Base-by-base conservation (phyloP, 805 yeast species). In the Brettanomyces naardenensis region DNA sequence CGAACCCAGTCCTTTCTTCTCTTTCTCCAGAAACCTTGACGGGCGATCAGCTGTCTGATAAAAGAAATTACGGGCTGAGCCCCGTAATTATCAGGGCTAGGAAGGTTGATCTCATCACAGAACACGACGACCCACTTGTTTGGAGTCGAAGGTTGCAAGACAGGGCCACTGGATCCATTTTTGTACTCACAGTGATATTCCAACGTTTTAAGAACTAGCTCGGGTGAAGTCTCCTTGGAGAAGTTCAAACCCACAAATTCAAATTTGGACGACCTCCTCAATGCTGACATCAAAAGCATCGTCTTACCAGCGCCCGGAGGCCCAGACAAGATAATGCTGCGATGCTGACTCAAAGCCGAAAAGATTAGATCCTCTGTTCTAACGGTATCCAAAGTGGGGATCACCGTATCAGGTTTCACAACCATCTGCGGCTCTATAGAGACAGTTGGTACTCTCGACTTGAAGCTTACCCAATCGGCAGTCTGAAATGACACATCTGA, bases 241-340 rank as follows among this genome's bases (percentile, higher is more conserved):
- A 89, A 87, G 48, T 87, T 90, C 47, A 90, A 56, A 4, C 86
- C 75, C 3, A 78, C 67, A 3, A 87, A 62, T 17, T 77, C 82
- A 41, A 76, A 64, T 13, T 70, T 66, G 0, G 78, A 69, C 0
- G 81, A 68, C 37, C 64, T 65, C 32, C 84, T 62, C 29, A 90
- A 53, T 0, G 87, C 78, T 33, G 80, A 75, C 46, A 85, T 68
- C 15, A 90, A 59, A 0, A 89, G 78, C 97, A 90, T 89, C 0
- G 97, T 89, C 54, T 90, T 90, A 41, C 97, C 97, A 0, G 96
- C 82, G 4, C 97, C 97, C 0, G 97, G 97, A 0, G 97, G 97
- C 3, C 97, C 97, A 59, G 95, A 87, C 18, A 90, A 64, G 20
- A 90, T 64, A 14, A 86, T 54, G 0, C 94, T 75, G 28, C 62